Conservation (phyloP, 2,329 filamentous ascomycete genomes). For the Aspergillus floridensis region DNA sequence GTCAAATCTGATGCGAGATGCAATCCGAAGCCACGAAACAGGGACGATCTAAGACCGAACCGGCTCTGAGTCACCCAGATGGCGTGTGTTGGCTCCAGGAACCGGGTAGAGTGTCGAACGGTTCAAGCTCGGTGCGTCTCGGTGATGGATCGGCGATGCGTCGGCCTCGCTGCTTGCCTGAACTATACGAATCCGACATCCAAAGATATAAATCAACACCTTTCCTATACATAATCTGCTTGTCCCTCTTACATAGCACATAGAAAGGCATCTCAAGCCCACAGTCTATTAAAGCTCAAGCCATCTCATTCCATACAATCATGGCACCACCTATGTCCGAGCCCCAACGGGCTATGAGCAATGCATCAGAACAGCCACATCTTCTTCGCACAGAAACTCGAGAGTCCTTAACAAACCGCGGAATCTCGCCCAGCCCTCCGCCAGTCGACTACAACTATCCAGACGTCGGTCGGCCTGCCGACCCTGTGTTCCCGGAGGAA, state of each 20-base stretch:
- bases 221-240: neutral
- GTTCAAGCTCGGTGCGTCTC: slow-evolving; percentile 1
- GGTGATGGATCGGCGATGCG: slow-evolving; percentile 1
- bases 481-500: slow-evolving; percentile 17
- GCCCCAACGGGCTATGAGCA: neutral
- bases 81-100: neutral
- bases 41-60: neutral
- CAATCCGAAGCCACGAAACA: neutral
- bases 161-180: neutral
- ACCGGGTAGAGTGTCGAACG: neutral
- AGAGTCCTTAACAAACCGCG: slow-evolving; percentile 22
- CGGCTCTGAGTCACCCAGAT: neutral
- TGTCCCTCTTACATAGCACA: neutral
- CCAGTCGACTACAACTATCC: slow-evolving; percentile 32
- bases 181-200: neutral
- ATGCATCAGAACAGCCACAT: neutral
- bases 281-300: neutral
- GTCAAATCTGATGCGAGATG: neutral
- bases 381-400: slow-evolving; percentile 20
- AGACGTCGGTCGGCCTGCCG: slow-evolving; percentile 14
- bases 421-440: slow-evolving; percentile 23
- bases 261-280: neutral
- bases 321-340: neutral
- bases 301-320: neutral
- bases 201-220: neutral